phyloP scores from a whole-genome alignment of 1,284 basidiomycete species.

The Leccinum insolens region DNA sequence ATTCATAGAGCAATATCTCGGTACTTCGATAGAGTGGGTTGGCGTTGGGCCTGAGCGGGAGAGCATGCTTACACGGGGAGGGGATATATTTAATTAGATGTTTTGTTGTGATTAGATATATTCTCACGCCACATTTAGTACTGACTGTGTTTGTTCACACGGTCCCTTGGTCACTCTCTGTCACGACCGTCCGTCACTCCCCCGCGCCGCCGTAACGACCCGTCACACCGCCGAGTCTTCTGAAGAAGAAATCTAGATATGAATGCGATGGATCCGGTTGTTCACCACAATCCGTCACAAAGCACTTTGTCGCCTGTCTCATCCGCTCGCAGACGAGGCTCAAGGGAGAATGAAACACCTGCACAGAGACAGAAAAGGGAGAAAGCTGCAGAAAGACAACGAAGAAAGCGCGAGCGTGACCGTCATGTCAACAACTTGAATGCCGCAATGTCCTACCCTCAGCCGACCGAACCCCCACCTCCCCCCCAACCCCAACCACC shows the following conservation, averaged over 20 bases:
- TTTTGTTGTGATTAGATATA: not conserved
- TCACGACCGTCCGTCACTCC: conserved; percentile 44
- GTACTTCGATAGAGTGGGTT: conserved; percentile 89
- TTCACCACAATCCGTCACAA: conserved; percentile 34
- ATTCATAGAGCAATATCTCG: conserved; percentile 84
- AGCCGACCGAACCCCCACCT: conserved; percentile 28
- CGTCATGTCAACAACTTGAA: conserved; percentile 47
- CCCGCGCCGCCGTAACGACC: conserved; percentile 35
- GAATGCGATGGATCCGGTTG: conserved; percentile 40
- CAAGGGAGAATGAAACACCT: conserved; percentile 70
- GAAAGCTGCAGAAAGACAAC: conserved; percentile 80
- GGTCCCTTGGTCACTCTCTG: conserved; percentile 42
- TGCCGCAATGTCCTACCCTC: conserved; percentile 41
- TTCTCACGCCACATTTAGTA: conserved; percentile 32
- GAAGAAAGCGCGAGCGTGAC: conserved; percentile 77
- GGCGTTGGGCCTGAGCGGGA: conserved; percentile 87
- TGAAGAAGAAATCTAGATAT: conserved; percentile 21
- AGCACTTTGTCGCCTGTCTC: conserved; percentile 34
- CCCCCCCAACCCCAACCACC: conserved; percentile 33
- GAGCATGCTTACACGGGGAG: conserved; percentile 60
- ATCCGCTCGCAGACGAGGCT: conserved; percentile 50
- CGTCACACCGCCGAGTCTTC: conserved; percentile 33
- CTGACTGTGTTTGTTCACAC: conserved; percentile 15
- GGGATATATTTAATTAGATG: conserved; percentile 26
- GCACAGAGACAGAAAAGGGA: conserved; percentile 72